phyloP scores from a whole-genome alignment of 2,329 filamentous ascomycete species.

The Phyllosticta citrichinensis region DNA sequence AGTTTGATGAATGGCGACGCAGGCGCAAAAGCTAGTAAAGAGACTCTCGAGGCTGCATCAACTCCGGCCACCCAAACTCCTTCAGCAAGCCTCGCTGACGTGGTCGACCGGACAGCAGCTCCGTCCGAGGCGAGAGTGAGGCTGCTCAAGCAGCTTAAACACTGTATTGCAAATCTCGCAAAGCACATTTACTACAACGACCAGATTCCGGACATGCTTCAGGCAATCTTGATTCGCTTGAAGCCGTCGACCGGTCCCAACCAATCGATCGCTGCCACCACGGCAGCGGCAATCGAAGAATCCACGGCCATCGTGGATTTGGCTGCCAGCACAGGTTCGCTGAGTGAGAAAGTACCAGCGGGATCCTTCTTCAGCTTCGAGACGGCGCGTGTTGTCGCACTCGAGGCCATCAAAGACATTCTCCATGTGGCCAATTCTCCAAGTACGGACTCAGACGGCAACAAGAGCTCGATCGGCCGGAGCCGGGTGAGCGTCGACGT shows the following conservation, averaged over 20 bases:
- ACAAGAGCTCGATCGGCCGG: constrained; percentile 49
- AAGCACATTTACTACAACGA: constrained; percentile 96
- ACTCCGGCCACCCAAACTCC: constrained; percentile 12
- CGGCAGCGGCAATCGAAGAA: constrained; percentile 41
- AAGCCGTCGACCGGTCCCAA: constrained; percentile 46
- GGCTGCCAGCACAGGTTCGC: constrained; percentile 37
- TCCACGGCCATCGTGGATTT: constrained; percentile 39
- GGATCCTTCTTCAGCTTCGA: constrained; percentile 55
- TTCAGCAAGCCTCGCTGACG: constrained; percentile 6
- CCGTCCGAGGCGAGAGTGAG: constrained; percentile 48
- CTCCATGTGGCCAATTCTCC: constrained; percentile 63
- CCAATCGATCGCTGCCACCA: constrained; percentile 32
- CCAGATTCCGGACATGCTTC: constrained; percentile 90
- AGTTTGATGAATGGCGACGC: constrained; percentile 24
- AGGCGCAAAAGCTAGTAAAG: constrained; percentile 7
- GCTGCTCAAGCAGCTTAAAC: constrained; percentile 61
- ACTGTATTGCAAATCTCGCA: constrained; percentile 80
- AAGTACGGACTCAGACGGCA: constrained; percentile 39
- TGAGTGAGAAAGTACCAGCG: constrained; percentile 42
- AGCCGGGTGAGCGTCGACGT: constrained; percentile 69
- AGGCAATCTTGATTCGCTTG: constrained; percentile 65
- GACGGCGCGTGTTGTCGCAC: constrained; percentile 52
- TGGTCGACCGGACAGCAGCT: constrained; percentile 12
- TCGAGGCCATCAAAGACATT: constrained; percentile 73
- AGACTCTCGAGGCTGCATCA: constrained; percentile 14